Base-by-base conservation (phyloP, 345 rosid genomes). In the Lepidium africanum region DNA sequence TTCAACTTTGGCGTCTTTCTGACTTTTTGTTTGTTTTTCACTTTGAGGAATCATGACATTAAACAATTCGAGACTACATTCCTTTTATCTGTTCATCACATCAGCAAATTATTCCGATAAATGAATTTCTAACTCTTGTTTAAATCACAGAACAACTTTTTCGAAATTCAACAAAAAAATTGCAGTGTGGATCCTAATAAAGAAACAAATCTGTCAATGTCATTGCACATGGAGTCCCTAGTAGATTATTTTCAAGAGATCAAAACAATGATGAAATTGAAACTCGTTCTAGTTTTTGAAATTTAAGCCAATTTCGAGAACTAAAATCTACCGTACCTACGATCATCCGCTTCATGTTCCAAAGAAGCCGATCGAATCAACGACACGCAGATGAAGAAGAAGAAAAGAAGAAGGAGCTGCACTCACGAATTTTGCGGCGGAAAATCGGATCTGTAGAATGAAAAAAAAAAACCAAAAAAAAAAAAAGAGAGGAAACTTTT, bases 401-500 rank as follows among this genome's bases (percentile, higher is more conserved):
- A 59, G 59, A 25, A 62, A 40, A 15, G 38, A 45, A 35, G 21
- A 57, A 59, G 59, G 37, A 55, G 63, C 49, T 59, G 56, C 63
- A 66, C 33, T 33, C 16, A 41, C 59, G 70, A 67, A 58, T 16
- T 14, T 68, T 41, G 59, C 64, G 65, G 64, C 74, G 65, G 39
- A 33, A 40, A 68, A 54, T 62, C 65, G 78, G 78, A 75, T 75
- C 78, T 61, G 70, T 59, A 66, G 45, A 61, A 73, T 5, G 45
- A 63, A 49, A 43, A 10, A 54, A 42, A 2, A 15, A 4, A 33
- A 13, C 32, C 13, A 27, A 25, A 0, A 16, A 11, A 15, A 6
- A 38, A 48, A 10, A 43, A 46, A 38, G 19, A 47, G 6, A 39
- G 14, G 48, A 36, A 40, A 33, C n/a, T 42, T 59, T 45, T 5